Conservation (phyloP, 345 rosid species). For the Moricandia moricandioides region DNA sequence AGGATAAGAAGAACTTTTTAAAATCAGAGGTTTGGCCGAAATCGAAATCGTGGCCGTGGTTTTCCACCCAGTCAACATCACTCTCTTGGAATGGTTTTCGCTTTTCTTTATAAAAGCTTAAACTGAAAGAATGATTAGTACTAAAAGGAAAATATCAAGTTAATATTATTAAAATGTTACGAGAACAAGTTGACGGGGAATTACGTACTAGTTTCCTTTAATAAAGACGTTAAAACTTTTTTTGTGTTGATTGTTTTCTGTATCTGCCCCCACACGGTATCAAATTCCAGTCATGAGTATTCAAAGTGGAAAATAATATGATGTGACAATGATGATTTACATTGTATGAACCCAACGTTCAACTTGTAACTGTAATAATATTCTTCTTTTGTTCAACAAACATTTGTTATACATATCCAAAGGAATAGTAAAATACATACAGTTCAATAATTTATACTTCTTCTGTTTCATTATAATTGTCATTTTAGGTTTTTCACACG, state of each 20-base stretch:
- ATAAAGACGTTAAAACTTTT: slow-evolving; percentile 26
- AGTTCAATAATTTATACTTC: no score
- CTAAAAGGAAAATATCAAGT: not conserved
- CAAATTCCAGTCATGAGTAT: slow-evolving; percentile 8
- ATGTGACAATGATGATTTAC: slow-evolving; percentile 31
- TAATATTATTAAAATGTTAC: slow-evolving; percentile 7
- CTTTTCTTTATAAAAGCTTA: no score
- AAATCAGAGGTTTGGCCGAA: not conserved
- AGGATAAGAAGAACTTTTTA: not conserved
- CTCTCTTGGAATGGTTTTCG: not conserved
- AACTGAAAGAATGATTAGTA: not conserved
- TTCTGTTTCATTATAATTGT: no score
- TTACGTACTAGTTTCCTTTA: slow-evolving; percentile 14
- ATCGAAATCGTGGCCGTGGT: slow-evolving; percentile 11
- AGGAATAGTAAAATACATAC: not conserved
- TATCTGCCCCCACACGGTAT: slow-evolving; percentile 33
- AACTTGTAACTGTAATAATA: slow-evolving; percentile 23
- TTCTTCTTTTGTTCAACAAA: not conserved
- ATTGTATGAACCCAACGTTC: slow-evolving; percentile 21
- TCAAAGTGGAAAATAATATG: slow-evolving; percentile 2
- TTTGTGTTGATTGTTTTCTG: slow-evolving; percentile 21
- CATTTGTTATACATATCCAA: slow-evolving; percentile 1
- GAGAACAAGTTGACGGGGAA: slow-evolving; percentile 24
- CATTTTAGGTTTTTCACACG: no score
- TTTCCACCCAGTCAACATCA: slow-evolving; percentile 24